A percentile compares a stretch with the other conserved stretches of the same genome.
Evolutionary conservation across 2,329 filamentous ascomycete genomes (phyloP).

Genomic region (Orbilia ellipsospora): DNA sequence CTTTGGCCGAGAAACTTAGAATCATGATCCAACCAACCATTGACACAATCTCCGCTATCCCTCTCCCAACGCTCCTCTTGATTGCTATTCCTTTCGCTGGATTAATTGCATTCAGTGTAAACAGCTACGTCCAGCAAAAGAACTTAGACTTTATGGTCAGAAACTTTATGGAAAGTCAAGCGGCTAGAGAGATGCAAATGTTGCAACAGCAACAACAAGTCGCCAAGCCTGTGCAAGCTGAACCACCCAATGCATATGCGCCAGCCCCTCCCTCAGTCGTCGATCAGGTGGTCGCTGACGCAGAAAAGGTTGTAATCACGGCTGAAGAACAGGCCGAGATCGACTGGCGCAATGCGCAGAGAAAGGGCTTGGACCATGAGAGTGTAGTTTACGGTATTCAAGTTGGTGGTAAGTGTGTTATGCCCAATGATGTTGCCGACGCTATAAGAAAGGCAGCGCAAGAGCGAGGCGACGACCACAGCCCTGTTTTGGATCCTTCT

Average conservation of each 20-base stretch:
- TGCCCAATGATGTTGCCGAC: conserved; percentile 43
- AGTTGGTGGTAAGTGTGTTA: conserved; percentile 49
- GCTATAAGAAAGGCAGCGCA: conserved; percentile 43
- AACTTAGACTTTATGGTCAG: conserved; percentile 48
- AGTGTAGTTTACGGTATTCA: conserved; percentile 48
- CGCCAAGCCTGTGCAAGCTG: conserved; percentile 12
- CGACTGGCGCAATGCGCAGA: conserved; percentile 38
- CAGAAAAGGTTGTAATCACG: conserved; percentile 23
- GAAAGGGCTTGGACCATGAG: conserved; percentile 41
- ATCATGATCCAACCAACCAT: conserved; percentile 48
- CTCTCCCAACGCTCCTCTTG: conserved; percentile 43
- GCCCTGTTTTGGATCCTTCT: neutral
- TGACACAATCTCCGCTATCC: conserved; percentile 37
- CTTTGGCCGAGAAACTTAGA: conserved; percentile 21
- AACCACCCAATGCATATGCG: conserved; percentile 2
- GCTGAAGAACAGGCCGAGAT: conserved; percentile 34
- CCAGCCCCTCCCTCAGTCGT: conserved; percentile 26
- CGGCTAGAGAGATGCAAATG: conserved; percentile 38
- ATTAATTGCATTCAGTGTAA: conserved; percentile 47
- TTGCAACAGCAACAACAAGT: conserved; percentile 42
- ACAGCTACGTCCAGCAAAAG: conserved; percentile 47
- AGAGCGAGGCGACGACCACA: conserved; percentile 15
- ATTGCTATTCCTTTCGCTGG: conserved; percentile 48
- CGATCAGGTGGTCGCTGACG: conserved; percentile 10
- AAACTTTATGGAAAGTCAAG: conserved; percentile 46